Evolutionary conservation across 148 eudicot species (phyloP).

Genomic region (Talinum fruticosum): DNA sequence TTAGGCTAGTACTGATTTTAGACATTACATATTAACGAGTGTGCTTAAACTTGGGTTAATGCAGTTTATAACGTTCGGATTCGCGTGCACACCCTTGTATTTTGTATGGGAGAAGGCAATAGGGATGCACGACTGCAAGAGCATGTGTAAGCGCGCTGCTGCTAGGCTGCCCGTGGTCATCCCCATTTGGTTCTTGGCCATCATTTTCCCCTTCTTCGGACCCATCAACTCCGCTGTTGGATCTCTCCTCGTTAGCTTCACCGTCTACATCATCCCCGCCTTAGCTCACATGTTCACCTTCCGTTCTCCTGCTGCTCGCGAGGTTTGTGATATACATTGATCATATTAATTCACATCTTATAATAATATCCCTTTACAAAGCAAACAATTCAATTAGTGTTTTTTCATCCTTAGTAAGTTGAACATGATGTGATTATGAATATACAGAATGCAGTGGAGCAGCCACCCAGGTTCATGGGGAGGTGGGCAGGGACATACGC

Average conservation of each 20-base stretch:
- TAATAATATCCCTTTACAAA: no score
- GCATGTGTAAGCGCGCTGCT: conserved; percentile 80
- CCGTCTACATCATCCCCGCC: conserved; percentile 83
- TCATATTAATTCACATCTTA: no score
- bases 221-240: conserved; percentile 90
- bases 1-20: no score
- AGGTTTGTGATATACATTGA: no score
- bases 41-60: neutral
- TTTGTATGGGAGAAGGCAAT: conserved; percentile 91
- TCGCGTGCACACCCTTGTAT: conserved; percentile 88
- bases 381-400: no score
- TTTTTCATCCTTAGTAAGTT: no score
- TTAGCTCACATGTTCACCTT: conserved; percentile 78
- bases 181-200: conserved; percentile 89
- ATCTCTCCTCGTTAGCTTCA: conserved; percentile 81
- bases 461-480: conserved; percentile 48
- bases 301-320: conserved; percentile 68
- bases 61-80: conserved; percentile 91
- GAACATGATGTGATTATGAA: neutral
- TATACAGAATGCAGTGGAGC: conserved; percentile 67
- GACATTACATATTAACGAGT: no score
- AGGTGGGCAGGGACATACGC: conserved; percentile 53
- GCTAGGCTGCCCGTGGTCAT: conserved; percentile 78
- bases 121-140: conserved; percentile 85
- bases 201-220: conserved; percentile 83